phyloP scores from a whole-genome alignment of 1,139 yeast species.

The Pichia sp. region DNA sequence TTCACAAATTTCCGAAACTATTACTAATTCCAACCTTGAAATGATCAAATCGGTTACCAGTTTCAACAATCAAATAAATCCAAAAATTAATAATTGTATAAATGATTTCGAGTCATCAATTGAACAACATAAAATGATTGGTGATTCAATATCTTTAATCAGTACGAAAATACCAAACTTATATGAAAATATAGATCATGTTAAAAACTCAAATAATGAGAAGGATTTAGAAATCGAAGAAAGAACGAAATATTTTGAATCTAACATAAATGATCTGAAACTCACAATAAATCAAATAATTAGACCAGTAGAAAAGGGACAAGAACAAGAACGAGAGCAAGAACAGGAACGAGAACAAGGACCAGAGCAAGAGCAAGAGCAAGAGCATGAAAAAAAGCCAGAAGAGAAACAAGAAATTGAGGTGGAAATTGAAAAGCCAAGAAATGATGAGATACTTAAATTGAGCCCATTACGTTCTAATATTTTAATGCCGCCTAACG shows the following conservation, averaged over 20 bases:
- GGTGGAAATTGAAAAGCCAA: neutral
- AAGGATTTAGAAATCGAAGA: neutral
- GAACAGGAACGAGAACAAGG: too few species aligned
- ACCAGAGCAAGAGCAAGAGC: too few species aligned
- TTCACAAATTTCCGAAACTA: neutral
- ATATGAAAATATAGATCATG: neutral
- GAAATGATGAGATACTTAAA: neutral
- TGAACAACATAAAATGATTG: neutral
- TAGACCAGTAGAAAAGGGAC: neutral
- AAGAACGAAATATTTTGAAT: neutral
- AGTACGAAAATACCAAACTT: neutral
- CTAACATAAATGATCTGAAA: constrained; percentile 1
- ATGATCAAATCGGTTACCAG: neutral
- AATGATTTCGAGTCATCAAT: neutral
- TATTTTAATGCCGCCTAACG: neutral
- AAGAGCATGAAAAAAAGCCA: too few species aligned
- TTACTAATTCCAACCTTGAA: neutral
- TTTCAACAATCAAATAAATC: neutral
- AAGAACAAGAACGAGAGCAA: too few species aligned
- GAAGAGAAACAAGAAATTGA: neutral
- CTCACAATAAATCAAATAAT: neutral
- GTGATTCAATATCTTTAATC: neutral
- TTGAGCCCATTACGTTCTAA: neutral
- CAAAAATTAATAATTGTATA: neutral
- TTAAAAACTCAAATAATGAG: neutral